A percentile compares a stretch with the other conserved stretches of the same genome.
Evolutionary conservation across 352 stramenopile species (phyloP).

Genomic region (Aphanomyces euteiches): DNA sequence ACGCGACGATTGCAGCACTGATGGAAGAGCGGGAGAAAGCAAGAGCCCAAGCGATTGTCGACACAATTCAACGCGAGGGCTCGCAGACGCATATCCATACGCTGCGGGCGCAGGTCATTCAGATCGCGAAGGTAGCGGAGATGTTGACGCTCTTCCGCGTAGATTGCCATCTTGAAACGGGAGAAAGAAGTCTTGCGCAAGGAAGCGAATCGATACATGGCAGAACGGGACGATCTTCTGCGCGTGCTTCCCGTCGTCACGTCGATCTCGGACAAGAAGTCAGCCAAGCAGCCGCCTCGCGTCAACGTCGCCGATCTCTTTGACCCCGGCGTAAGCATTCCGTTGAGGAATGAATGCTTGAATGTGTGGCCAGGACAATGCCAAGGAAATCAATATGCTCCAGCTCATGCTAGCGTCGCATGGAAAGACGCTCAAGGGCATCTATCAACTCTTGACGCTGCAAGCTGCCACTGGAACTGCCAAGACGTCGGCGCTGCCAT

Average conservation of each 20-base stretch:
- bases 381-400: conserved; percentile 27
- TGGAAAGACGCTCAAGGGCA: conserved; percentile 9
- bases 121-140: not conserved
- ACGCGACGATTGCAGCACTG: conserved; percentile 8
- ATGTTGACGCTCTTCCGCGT: not conserved
- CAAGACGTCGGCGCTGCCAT: not conserved
- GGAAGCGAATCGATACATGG: conserved; percentile 25
- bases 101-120: conserved; percentile 20
- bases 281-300: not conserved
- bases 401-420: conserved; percentile 26
- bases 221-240: conserved; percentile 24
- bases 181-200: conserved; percentile 29
- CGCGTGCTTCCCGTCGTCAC: conserved; percentile 25
- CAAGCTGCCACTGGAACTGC: not conserved
- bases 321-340: not conserved
- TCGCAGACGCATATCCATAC: conserved; percentile 25
- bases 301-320: conserved; percentile 24
- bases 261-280: conserved; percentile 18
- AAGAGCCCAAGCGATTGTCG: conserved; percentile 20
- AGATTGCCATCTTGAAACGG: conserved; percentile 27
- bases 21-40: conserved; percentile 15
- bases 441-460: conserved; percentile 19
- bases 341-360: not conserved
- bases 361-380: conserved; percentile 19
- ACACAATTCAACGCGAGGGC: conserved; percentile 24